A percentile compares a stretch with the other conserved stretches of the same genome.
These are phyloP conservation scores for Phytophthora chlamydospora DNA, from an alignment of 352 stramenopile species.

Conservation along the genomic window DNA sequence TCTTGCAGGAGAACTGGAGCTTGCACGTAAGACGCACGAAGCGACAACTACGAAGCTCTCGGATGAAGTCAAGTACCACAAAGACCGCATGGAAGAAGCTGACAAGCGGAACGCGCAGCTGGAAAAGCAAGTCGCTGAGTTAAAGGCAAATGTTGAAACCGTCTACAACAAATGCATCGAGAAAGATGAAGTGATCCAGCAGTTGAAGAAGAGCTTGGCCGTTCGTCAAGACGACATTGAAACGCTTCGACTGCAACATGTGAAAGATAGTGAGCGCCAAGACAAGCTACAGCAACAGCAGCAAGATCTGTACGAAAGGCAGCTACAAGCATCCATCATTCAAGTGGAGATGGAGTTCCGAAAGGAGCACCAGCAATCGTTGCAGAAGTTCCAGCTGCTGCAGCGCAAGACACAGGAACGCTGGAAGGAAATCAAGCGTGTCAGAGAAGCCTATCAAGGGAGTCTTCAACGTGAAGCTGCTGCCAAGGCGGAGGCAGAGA, in stretches of 20 bases:
- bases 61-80: conserved; percentile 33
- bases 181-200: conserved; percentile 64
- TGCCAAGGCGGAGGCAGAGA: conserved; percentile 44
- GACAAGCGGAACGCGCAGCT: conserved; percentile 41
- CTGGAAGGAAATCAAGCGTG: conserved; percentile 35
- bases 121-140: conserved; percentile 52
- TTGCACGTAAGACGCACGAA: conserved; percentile 24
- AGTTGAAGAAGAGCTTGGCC: conserved; percentile 50
- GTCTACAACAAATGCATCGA: conserved; percentile 61
- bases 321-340: conserved; percentile 57
- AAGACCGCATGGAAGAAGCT: conserved; percentile 42
- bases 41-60: conserved; percentile 23
- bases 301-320: conserved; percentile 60
- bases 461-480: conserved; percentile 57
- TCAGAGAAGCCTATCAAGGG: conserved; percentile 55
- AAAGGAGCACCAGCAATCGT: conserved; percentile 53
- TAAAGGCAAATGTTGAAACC: conserved; percentile 49
- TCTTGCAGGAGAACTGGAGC: conserved; percentile 25
- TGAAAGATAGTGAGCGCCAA: conserved; percentile 54
- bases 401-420: conserved; percentile 59
- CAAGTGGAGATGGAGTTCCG: conserved; percentile 81
- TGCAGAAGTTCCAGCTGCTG: conserved; percentile 48
- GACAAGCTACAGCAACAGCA: conserved; percentile 65
- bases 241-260: conserved; percentile 48
- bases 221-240: conserved; percentile 59